Evolutionary conservation across 2,329 filamentous ascomycete species (phyloP).

Genomic region (Lachnellula hyalina): DNA sequence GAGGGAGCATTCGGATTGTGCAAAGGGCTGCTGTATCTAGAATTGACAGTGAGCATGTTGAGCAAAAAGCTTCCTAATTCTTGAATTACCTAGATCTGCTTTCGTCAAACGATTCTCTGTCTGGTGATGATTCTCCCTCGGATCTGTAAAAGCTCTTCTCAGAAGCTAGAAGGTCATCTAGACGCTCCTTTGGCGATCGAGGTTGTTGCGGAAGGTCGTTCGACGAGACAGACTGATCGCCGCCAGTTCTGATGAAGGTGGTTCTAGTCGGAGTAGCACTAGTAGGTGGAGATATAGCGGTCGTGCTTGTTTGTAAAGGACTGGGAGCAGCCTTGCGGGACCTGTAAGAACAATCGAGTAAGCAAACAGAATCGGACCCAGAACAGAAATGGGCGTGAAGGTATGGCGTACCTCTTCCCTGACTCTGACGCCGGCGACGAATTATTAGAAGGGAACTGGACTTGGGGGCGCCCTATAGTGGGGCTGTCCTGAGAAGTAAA

Average conservation of each 20-base stretch:
- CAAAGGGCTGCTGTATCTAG: conserved; percentile 20
- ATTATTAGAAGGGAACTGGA: conserved; percentile 22
- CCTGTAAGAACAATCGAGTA: conserved; percentile 19
- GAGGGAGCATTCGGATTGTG: conserved; percentile 28
- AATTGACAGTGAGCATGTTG: conserved; percentile 1
- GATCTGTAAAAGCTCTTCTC: conserved; percentile 30
- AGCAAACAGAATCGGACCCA: conserved; percentile 7
- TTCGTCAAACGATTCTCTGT: conserved; percentile 15
- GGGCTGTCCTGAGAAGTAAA: conserved; percentile 25
- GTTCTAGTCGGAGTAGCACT: conserved; percentile 30
- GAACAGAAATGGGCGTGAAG: conserved; percentile 4
- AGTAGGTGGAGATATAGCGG: conserved; percentile 24
- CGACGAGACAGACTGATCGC: conserved; percentile 18
- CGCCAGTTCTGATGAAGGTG: conserved; percentile 21
- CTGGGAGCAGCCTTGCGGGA: conserved; percentile 32
- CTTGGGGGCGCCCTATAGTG: conserved; percentile 24
- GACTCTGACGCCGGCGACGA: conserved; percentile 20
- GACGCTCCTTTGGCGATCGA: conserved; percentile 31
- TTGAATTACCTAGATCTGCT: conserved; percentile 19
- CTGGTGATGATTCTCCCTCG: conserved; percentile 18
- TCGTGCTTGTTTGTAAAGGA: conserved; percentile 31
- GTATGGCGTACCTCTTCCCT: conserved; percentile 24
- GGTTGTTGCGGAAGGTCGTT: conserved; percentile 19
- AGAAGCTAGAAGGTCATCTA: conserved; percentile 32
- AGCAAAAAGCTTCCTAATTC: background rate